Base-by-base conservation (phyloP, 225 moss, liverwort and hornwort species). In the Thuidium tamariscinum region DNA sequence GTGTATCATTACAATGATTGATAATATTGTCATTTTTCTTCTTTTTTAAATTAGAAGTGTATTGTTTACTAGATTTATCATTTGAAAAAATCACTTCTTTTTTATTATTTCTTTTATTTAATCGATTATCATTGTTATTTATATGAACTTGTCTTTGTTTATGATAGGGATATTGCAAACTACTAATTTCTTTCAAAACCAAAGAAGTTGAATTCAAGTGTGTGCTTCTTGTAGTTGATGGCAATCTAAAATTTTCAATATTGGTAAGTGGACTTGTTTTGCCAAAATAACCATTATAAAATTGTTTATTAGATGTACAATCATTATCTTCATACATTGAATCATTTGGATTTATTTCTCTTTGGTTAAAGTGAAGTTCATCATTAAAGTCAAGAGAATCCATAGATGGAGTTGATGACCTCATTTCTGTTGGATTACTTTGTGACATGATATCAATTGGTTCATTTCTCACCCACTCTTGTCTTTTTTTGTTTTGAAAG, bases 371-470 rank as follows among this genome's bases (percentile, higher is more conserved):
- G 6, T 36, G 5, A 69, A 49, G 0, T 9, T 65, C 36, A 65
- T 84, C 57, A 29, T 71, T 20, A 81, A 49, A 10, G 19, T 17
- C 16, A 49, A 64, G 0, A 49, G 12, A 49, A 86, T 84, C 11
- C 16, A 10, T 42, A 21, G 81, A 80, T 64, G 84, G 10, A 56
- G 13, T 83, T 69, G 41, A 56, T 70, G 83, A 88, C 8, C 9
- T 75, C 48, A 80, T 41, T 52, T 88, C 41, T 27, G 9, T 86
- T 63, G 13, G 41, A 57, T 76, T 80, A 25, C 63, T 88, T 77
- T 86, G 81, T 57, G 86, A 89, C 36, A 80, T 77, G 3, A 91
- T 88, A 75, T 89, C 86, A 81, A 81, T 23, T 64, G 51, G 21
- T 34, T 84, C 63, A 29, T 81, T 90, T 79, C 6, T 80, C 26